Evolutionary conservation across 495 filamentous ascomycete genomes (phyloP), one percentile per base, ranked within the genome.

Genomic region (Trichocladium uniseriatum): DNA sequence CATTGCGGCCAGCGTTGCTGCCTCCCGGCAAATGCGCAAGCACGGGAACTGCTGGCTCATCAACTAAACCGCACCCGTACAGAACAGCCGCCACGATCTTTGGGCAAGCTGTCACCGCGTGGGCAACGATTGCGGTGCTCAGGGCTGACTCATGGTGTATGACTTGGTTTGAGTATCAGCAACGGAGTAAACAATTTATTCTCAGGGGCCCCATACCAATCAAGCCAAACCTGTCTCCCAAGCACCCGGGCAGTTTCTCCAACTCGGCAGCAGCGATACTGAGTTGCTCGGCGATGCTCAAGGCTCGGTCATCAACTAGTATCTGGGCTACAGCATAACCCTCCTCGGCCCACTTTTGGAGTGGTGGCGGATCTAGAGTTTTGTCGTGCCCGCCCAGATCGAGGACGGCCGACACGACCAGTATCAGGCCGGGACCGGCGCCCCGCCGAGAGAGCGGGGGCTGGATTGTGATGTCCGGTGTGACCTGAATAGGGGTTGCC

Each of bases 291-390:
- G 8, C 6, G 1, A 54, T 37, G 16, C 43, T 45, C 0, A 32
- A 32, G 2, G 43, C 28, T 8, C 42, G 51, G 4, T 40, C 45
- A 37, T 39, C 27, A 16, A 46, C 40, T 2, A 46, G 20, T 0
- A 78, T 51, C 52, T 75, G 69, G 0, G 62, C 73, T 3, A 78
- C 74, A 1, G 73, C 67, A 45, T 72, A 80, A 6, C 78, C 72
- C 61, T 80, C 77, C 56, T 81, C 77, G 4, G 77, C 78, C 76
- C 78, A 81, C 65, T 80, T 81, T 44, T 69, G 54, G 18, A 70
- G 48, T 1, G 74, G 76, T 16, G 68, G 65, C 1, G 75, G 75
- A 20, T 69, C 69, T 15, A 71, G 55, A n/a, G 58, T 63, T 43
- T 61, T 56, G 14, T 32, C 22, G 13, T 53, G 28, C 27, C 45